These are phyloP conservation scores for Fistulifera pelliculosa DNA, from an alignment of 108 stramenopile species.

Conservation along the genomic window DNA sequence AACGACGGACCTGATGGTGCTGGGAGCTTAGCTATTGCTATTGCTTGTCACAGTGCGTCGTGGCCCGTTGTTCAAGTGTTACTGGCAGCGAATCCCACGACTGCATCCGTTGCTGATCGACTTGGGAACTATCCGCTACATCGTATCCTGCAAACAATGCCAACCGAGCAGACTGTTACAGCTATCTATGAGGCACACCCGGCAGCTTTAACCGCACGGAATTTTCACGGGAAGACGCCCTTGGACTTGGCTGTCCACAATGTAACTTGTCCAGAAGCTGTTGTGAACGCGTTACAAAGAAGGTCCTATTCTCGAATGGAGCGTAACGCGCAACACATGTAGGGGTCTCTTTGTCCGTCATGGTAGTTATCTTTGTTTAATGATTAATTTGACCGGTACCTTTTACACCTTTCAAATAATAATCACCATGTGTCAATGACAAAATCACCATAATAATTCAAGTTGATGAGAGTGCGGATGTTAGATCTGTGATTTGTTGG, in stretches of 20 bases:
- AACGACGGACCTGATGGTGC: conserved; percentile 27
- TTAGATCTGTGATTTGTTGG: too few species aligned
- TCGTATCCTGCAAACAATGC: conserved; percentile 14
- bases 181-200: conserved; percentile 18
- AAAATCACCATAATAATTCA: too few species aligned
- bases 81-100: conserved; percentile 19
- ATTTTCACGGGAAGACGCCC: conserved; percentile 43
- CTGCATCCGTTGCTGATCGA: conserved; percentile 20
- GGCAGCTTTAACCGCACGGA: conserved; percentile 20
- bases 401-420: too few species aligned
- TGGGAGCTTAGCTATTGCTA: conserved; percentile 22
- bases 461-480: too few species aligned
- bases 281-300: conserved; percentile 28
- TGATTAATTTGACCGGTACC: too few species aligned
- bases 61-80: conserved; percentile 18
- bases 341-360: too few species aligned
- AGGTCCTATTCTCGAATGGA: neutral
- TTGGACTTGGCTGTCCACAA: conserved; percentile 33
- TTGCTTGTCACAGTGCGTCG: conserved; percentile 7
- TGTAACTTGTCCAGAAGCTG: conserved; percentile 24
- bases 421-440: too few species aligned
- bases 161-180: conserved; percentile 8
- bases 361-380: too few species aligned
- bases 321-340: too few species aligned
- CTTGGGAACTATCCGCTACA: conserved; percentile 34